Evolutionary conservation across 495 filamentous ascomycete genomes (phyloP), one percentile per base, ranked within the genome.

Genomic region (Aspergillus sclerotioniger): DNA sequence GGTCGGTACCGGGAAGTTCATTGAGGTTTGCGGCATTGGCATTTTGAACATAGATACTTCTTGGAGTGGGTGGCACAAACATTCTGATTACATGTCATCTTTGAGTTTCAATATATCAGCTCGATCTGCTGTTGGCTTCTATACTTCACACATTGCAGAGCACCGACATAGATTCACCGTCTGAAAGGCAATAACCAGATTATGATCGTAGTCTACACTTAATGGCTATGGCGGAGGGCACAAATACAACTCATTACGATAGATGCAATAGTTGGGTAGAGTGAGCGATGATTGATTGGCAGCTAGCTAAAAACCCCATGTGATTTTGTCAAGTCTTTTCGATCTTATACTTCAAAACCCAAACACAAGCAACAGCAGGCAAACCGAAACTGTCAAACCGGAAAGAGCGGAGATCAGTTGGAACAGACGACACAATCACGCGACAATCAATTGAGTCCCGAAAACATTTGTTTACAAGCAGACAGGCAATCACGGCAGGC

Each of bases 11-110:
- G 59, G 66, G 29, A 43, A 67, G 59, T 13, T 49, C 12, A 8
- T 6, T 73, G 31, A 65, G 51, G 17, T 76, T 74, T 63, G 71
- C 71, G 8, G 61, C 61, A 21, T 15, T 71, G 45, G 65, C 56
- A 9, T 74, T 76, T 56, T 77, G 67, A 56, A 45, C 19, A 16
- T 43, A 13, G 39, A 15, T 3, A 12, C 13, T 15, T 6, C 2
- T 44, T 49, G 4, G 39, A 28, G 4, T 21, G 25, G 21, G 28
- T 21, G 39, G 21, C 19, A 39, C 8, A 43, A 25, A 39, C 21
- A 3, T n/a, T n/a, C n/a, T n/a, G 37, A 10, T 8, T 49, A 41
- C 32, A 41, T 20, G 28, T 3, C 2, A 52, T 44, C 3, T 19
- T 46, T n/a, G n/a, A 44, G 16, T 44, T 15, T 7, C 13, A 44